Conservation (phyloP, 768 basidiomycete genomes). For the Gautieria morchelliformis region DNA sequence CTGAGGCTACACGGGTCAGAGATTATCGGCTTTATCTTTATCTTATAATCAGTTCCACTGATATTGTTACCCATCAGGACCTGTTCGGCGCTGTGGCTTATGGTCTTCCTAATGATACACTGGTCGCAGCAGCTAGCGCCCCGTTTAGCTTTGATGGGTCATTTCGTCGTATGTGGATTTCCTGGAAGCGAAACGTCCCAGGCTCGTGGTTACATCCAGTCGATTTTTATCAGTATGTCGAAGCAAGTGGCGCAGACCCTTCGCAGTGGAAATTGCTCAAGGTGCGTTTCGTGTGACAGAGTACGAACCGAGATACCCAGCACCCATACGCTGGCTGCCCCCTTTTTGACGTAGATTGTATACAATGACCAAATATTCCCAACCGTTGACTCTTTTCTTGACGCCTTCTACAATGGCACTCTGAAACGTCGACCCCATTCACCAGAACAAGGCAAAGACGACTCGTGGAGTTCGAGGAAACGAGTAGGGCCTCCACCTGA, state of each 20-base stretch:
- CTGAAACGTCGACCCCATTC: slow-evolving; percentile 32
- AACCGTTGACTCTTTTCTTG: slow-evolving; percentile 37
- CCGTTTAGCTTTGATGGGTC: slow-evolving; percentile 53
- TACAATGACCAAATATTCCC: slow-evolving; percentile 53
- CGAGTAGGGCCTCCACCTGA: slow-evolving; percentile 34
- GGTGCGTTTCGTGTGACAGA: slow-evolving; percentile 19
- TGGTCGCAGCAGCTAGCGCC: slow-evolving; percentile 34
- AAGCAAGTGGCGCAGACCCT: slow-evolving; percentile 43
- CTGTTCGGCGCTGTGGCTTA: slow-evolving; percentile 36
- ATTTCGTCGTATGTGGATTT: slow-evolving; percentile 47
- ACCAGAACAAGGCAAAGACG: slow-evolving; percentile 20
- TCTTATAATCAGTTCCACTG: not conserved
- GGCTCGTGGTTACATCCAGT: slow-evolving; percentile 47
- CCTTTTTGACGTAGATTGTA: slow-evolving; percentile 28
- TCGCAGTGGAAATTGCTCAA: slow-evolving; percentile 43
- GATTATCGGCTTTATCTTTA: too few relatives aligned
- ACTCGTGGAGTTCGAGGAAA: slow-evolving; percentile 40
- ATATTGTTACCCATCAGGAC: slow-evolving; percentile 24
- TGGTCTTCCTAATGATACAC: slow-evolving; percentile 39
- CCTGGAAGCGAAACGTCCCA: slow-evolving; percentile 38
- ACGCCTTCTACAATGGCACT: slow-evolving; percentile 44
- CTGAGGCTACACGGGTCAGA: slow-evolving; percentile 33
- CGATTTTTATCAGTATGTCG: slow-evolving; percentile 48
- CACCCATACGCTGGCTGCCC: not conserved
- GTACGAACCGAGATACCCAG: not conserved